Conservation (phyloP, 768 basidiomycete species). For the Trametes meyenii region DNA sequence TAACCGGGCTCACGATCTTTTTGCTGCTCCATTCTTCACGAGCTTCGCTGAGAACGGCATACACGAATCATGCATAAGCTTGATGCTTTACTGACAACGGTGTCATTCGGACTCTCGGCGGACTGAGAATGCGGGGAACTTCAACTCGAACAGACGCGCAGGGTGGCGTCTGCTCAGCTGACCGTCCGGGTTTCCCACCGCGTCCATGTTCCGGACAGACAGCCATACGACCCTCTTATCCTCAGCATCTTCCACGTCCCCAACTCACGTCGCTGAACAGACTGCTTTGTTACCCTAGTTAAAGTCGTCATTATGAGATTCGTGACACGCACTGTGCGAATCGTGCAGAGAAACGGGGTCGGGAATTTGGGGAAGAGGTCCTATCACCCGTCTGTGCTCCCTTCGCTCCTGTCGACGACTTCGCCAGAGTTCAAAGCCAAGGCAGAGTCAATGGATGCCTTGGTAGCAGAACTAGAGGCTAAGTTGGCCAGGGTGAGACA, state of each 20-base stretch:
- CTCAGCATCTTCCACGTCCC: neutral
- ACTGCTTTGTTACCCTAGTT: neutral
- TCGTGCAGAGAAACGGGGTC: constrained; percentile 10
- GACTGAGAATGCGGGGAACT: constrained; percentile 6
- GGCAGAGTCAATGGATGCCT: constrained; percentile 65
- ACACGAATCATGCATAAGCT: too few species aligned
- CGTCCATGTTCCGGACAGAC: constrained; percentile 18
- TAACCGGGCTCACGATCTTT: too few species aligned
- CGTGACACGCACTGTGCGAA: constrained; percentile 8
- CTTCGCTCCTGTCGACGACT: constrained; percentile 67
- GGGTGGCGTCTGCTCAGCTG: constrained; percentile 22
- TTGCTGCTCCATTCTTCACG: too few species aligned
- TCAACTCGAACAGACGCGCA: constrained; percentile 3
- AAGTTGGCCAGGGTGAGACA: constrained; percentile 60
- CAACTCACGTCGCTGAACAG: neutral
- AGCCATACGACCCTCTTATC: neutral
- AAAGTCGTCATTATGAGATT: constrained; percentile 8
- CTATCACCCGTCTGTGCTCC: constrained; percentile 76
- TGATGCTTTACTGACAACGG: neutral
- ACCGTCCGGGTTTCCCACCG: constrained; percentile 15
- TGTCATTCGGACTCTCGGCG: neutral
- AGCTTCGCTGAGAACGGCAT: too few species aligned
- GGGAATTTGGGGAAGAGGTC: constrained; percentile 21
- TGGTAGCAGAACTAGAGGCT: constrained; percentile 65
- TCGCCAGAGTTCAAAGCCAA: constrained; percentile 74